A percentile compares a stretch with the other conserved stretches of the same genome.
These are phyloP conservation scores for Lactarius tabidus DNA, from an alignment of 768 basidiomycete species.

Conservation along the genomic window DNA sequence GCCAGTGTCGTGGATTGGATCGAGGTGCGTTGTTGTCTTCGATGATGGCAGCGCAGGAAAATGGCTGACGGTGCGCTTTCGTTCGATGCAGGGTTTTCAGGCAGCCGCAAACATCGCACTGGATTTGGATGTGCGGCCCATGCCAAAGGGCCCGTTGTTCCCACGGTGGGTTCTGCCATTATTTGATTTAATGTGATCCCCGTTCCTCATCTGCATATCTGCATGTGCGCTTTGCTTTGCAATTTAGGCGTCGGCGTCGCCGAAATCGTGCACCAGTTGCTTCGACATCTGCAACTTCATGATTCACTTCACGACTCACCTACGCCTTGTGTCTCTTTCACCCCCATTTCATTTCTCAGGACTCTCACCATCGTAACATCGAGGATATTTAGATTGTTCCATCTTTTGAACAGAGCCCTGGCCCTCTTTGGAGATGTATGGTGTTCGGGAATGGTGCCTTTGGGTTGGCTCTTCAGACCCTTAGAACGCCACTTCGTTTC, in stretches of 20 bases:
- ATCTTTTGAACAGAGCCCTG: background rate
- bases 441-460: background rate
- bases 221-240: background rate
- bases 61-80: constrained; percentile 4
- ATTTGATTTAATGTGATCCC: background rate
- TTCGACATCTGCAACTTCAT: background rate
- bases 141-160: constrained; percentile 88
- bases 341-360: background rate
- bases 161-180: constrained; percentile 54
- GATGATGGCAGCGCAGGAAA: constrained; percentile 1
- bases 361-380: background rate
- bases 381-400: background rate
- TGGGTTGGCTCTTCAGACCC: background rate
- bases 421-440: background rate
- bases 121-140: constrained; percentile 85
- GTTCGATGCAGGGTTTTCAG: constrained; percentile 66
- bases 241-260: constrained; percentile 20
- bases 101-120: constrained; percentile 88
- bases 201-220: background rate
- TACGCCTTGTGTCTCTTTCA: background rate
- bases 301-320: background rate
- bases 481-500: background rate
- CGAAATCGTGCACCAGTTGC: constrained; percentile 3
- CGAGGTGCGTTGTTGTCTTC: constrained; percentile 55
- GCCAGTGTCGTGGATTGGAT: constrained; percentile 92